Percentiles rank a stretch among this genome's conserved stretches.
These are phyloP conservation scores for Anthostomella pinea DNA, from an alignment of 2,329 filamentous ascomycete genomes.

Conservation along the genomic window DNA sequence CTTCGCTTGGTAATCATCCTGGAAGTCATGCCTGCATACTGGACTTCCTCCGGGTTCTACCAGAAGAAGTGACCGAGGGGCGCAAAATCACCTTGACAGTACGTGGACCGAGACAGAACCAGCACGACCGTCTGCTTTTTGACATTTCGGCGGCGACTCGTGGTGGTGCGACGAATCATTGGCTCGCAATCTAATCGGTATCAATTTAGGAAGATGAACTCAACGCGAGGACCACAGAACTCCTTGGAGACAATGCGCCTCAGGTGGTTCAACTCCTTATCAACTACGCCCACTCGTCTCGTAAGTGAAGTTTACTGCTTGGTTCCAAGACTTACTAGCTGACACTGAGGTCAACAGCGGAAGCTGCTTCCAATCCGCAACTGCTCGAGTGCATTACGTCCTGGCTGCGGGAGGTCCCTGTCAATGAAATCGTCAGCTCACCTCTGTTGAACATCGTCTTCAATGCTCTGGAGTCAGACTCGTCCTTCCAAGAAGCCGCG, in stretches of 20 bases:
- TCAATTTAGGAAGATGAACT: conserved; percentile 89
- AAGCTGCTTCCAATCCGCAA: conserved; percentile 81
- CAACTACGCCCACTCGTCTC: conserved; percentile 87
- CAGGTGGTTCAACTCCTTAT: conserved; percentile 85
- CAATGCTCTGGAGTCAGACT: conserved; percentile 69
- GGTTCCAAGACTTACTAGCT: neutral
- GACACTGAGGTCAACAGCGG: conserved; percentile 46
- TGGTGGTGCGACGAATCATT: conserved; percentile 31
- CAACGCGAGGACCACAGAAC: conserved; percentile 76
- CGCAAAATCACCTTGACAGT: conserved; percentile 99
- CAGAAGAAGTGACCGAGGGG: conserved; percentile 98
- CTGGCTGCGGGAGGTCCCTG: conserved; percentile 90
- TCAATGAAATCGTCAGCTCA: conserved; percentile 78
- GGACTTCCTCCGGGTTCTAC: conserved; percentile 94
- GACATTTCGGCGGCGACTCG: conserved; percentile 24
- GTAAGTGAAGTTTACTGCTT: conserved; percentile 49
- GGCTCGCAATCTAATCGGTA: conserved; percentile 45
- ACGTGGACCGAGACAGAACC: conserved; percentile 67
- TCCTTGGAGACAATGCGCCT: conserved; percentile 85
- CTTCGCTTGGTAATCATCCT: conserved; percentile 71
- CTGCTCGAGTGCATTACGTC: conserved; percentile 94
- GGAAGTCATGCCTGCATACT: conserved; percentile 83
- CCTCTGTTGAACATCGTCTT: conserved; percentile 80
- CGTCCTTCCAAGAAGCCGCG: conserved; percentile 80
- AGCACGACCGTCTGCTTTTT: conserved; percentile 37